These are phyloP conservation scores for Blumeria graminis DNA, from an alignment of 2,329 filamentous ascomycete species.

Conservation along the genomic window DNA sequence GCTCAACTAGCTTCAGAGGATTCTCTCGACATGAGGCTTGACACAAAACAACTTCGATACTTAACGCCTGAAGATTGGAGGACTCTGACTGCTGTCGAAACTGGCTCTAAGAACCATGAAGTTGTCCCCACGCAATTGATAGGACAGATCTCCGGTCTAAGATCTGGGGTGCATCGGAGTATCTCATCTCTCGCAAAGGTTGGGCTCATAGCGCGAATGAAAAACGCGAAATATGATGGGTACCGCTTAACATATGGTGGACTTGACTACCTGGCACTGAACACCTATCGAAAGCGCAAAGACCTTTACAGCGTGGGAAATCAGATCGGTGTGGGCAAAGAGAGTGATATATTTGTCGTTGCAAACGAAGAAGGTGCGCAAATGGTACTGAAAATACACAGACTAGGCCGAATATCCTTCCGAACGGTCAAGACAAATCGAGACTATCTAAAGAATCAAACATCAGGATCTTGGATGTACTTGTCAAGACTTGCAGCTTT, in stretches of 20 bases:
- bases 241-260: constrained; percentile 93
- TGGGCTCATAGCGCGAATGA: constrained; percentile 72
- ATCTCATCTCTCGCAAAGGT: constrained; percentile 85
- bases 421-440: constrained; percentile 87
- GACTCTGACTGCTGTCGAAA: constrained; percentile 78
- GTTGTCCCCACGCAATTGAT: constrained; percentile 82
- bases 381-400: constrained; percentile 81
- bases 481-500: constrained; percentile 77
- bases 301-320: constrained; percentile 79
- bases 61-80: constrained; percentile 84
- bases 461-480: constrained; percentile 88
- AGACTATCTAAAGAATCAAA: constrained; percentile 71
- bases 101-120: constrained; percentile 90
- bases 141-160: constrained; percentile 56
- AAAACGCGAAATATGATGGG: constrained; percentile 92
- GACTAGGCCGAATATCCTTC: constrained; percentile 87
- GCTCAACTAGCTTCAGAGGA: too few species aligned
- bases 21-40: constrained; percentile 52
- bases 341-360: constrained; percentile 90
- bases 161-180: constrained; percentile 60
- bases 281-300: constrained; percentile 60
- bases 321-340: constrained; percentile 88
- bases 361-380: constrained; percentile 57
- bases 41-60: constrained; percentile 82
- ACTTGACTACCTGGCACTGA: constrained; percentile 88